Conservation (phyloP, 2,329 filamentous ascomycete genomes). For the Ramularia endophylla region DNA sequence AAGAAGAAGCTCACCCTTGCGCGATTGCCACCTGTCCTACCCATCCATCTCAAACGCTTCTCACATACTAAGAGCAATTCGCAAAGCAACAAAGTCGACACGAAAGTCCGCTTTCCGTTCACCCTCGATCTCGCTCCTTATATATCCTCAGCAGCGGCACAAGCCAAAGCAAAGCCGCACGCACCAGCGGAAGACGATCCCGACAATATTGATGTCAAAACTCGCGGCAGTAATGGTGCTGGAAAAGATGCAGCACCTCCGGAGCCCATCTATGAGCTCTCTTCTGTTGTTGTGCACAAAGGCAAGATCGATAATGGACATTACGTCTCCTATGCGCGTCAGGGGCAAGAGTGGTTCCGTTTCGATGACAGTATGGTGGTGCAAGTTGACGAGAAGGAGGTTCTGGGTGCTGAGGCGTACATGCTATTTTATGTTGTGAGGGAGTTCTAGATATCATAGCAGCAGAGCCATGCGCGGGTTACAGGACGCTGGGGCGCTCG, state of each 20-base stretch:
- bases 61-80: slow-evolving; percentile 41
- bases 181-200: slow-evolving; percentile 11
- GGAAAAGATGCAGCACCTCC: slow-evolving; percentile 18
- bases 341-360: slow-evolving; percentile 84
- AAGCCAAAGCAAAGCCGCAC: slow-evolving; percentile 10
- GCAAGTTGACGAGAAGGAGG: slow-evolving; percentile 74
- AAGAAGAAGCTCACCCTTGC: slow-evolving; percentile 80
- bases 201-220: slow-evolving; percentile 14
- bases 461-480: too few relatives aligned
- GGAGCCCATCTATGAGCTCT: slow-evolving; percentile 73
- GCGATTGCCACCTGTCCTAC: slow-evolving; percentile 78
- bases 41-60: slow-evolving; percentile 74
- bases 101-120: slow-evolving; percentile 76
- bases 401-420: slow-evolving; percentile 81
- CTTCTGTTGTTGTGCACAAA: slow-evolving; percentile 87
- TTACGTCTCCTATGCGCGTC: slow-evolving; percentile 82
- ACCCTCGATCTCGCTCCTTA: slow-evolving; percentile 88
- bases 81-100: slow-evolving; percentile 88
- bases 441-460: slow-evolving; percentile 8
- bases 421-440: slow-evolving; percentile 67
- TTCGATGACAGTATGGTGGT: slow-evolving; percentile 96
- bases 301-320: slow-evolving; percentile 90
- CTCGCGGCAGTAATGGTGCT: slow-evolving; percentile 7
- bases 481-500: too few relatives aligned
- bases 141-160: slow-evolving; percentile 48